Percentiles rank a stretch among this genome's conserved stretches.
Evolutionary conservation across 1,139 yeast species (phyloP).

Genomic region (Saccharomycopsis phalli): DNA sequence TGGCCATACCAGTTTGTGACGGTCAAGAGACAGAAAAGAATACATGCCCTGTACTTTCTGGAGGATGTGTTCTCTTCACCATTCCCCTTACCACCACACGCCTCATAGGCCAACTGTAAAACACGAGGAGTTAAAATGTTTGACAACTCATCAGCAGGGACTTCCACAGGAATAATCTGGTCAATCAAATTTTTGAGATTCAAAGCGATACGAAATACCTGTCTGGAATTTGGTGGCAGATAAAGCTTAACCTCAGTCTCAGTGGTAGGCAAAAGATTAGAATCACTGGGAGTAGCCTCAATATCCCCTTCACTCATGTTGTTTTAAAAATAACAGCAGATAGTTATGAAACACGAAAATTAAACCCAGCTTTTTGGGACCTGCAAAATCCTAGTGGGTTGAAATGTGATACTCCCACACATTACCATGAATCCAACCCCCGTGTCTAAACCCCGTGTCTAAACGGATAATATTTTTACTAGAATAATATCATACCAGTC

Average conservation of each 20-base stretch:
- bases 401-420: too few relatives aligned
- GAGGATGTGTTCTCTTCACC: slow-evolving; percentile 48
- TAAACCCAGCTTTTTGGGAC: too few relatives aligned
- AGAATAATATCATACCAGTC: too few relatives aligned
- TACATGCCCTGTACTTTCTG: slow-evolving; percentile 54
- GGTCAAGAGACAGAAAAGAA: slow-evolving; percentile 61
- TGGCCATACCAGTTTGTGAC: slow-evolving; percentile 72
- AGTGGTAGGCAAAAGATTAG: slow-evolving; percentile 14
- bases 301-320: too few relatives aligned
- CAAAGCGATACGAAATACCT: slow-evolving; percentile 43
- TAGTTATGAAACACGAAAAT: too few relatives aligned
- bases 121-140: slow-evolving; percentile 24
- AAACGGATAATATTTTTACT: too few relatives aligned
- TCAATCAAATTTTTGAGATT: slow-evolving; percentile 47
- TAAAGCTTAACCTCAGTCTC: slow-evolving; percentile 15
- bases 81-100: slow-evolving; percentile 41
- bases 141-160: slow-evolving; percentile 3
- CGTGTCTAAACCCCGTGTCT: too few relatives aligned
- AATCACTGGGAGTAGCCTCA: too few relatives aligned
- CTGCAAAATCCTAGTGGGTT: too few relatives aligned
- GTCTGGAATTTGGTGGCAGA: slow-evolving; percentile 40
- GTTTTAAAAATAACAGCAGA: too few relatives aligned
- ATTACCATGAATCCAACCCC: too few relatives aligned
- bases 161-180: slow-evolving; percentile 38
- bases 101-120: slow-evolving; percentile 13